Evolutionary conservation across 1,284 basidiomycete species (phyloP), one percentile per base, ranked within the genome.

Genomic region (Sporisorium iseilematis-ciliati): DNA sequence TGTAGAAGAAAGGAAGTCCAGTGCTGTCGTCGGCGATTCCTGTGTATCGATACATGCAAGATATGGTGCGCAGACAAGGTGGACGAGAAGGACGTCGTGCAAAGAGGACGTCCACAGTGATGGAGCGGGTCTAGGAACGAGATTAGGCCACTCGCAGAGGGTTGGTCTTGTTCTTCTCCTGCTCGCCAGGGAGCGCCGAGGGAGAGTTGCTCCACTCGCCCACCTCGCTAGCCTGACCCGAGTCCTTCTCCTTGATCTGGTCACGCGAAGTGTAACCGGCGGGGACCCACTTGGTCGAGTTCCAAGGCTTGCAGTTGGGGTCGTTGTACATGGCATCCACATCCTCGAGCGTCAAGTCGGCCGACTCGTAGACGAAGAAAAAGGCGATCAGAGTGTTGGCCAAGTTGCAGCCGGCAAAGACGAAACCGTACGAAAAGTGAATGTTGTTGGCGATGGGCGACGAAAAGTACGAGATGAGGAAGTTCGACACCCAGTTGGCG

Each of bases 281-380:
- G 2, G 86, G 86, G 4, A 83, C 79, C 86, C 86, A 87, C 53
- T 78, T 83, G 40, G 87, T 78, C 16, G 90, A 91, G 29, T 87
- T 91, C 91, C 91, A 92, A 7, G 91, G 89, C 82, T 89, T 91
- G 86, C 89, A 90, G 3, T 83, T 82, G 8, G 89, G 88, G 84
- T 92, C 91, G 82, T 89, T 89, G 87, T 92, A 92, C 92, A 93
- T 92, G 87, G 87, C 86, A 82, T 93, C 90, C 53, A 93, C 91
- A 66, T 86, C 88, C 85, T 93, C 92, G 33, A 93, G 88, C 11
- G 90, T 89, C 56, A 93, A 87, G 75, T 90, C 89, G 7, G 89
- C 88, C 14, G 90, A 90, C 82, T 93, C 92, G 87, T 92, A 93
- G 3, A 93, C 88, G 89, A 92, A 92, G 82, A 92, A 88, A 84